Evolutionary conservation across 805 yeast genomes (phyloP).

Genomic region (Wickerhamomyces xylosicus): DNA sequence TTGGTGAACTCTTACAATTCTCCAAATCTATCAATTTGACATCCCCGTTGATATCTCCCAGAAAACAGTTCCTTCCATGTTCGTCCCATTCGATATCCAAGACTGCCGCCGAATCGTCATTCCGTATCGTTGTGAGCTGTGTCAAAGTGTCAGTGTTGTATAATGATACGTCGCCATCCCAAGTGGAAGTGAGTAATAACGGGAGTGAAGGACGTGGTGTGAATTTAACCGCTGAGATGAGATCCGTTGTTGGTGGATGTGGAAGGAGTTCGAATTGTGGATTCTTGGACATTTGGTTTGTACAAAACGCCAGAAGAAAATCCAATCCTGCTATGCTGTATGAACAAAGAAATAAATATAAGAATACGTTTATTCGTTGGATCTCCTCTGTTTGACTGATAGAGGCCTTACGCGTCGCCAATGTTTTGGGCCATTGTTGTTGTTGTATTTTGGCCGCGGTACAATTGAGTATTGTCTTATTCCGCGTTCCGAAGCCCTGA

Average conservation of each 20-base stretch:
- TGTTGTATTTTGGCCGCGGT: too few species aligned
- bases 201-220: slow-evolving; percentile 17
- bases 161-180: slow-evolving; percentile 43
- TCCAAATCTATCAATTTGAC: slow-evolving; percentile 42
- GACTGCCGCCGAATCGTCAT: slow-evolving; percentile 10
- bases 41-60: slow-evolving; percentile 47
- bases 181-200: slow-evolving; percentile 12
- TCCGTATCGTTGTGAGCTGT: slow-evolving; percentile 17
- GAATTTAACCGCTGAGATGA: slow-evolving; percentile 31
- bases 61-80: slow-evolving; percentile 23
- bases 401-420: too few species aligned
- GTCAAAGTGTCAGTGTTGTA: slow-evolving; percentile 25
- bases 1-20: too few species aligned
- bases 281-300: background rate
- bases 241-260: background rate
- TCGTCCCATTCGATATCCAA: slow-evolving; percentile 14
- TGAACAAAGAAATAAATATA: too few species aligned
- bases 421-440: too few species aligned
- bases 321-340: too few species aligned
- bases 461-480: too few species aligned
- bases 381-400: too few species aligned
- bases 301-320: too few species aligned
- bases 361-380: too few species aligned
- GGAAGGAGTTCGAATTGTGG: background rate
- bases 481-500: too few species aligned